phyloP scores from a whole-genome alignment of 441 rosid species.

The Erodium texanum region DNA sequence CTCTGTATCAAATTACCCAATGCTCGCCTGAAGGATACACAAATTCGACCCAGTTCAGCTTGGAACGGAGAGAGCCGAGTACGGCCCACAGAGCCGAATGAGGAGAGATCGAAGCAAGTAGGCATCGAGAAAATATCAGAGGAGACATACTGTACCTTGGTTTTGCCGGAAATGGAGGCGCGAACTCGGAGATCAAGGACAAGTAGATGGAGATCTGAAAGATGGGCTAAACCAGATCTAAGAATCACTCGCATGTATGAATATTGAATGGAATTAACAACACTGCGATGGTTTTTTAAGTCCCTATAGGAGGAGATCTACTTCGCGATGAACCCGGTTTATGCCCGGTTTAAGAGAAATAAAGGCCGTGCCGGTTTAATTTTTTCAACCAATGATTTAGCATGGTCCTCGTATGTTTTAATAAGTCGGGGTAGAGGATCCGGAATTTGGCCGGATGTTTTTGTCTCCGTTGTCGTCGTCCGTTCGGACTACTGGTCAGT shows the following conservation, averaged over 20 bases:
- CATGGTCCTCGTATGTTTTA: no score
- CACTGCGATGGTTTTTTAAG: not conserved
- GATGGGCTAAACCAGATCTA: not conserved
- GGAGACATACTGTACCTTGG: not conserved
- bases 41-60: not conserved
- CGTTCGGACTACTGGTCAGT: no score
- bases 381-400: no score
- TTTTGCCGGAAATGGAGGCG: not conserved
- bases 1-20: not conserved
- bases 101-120: not conserved
- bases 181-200: slow-evolving; percentile 2
- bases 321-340: not conserved
- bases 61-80: not conserved
- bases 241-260: not conserved
- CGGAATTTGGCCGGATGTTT: no score
- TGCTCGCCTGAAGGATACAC: not conserved
- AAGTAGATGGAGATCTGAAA: not conserved
- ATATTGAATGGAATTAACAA: no score
- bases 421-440: no score
- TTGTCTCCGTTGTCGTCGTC: no score
- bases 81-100: not conserved
- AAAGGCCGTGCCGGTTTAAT: not conserved
- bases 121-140: not conserved
- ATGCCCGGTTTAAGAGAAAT: not conserved
- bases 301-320: no score